A percentile compares a stretch with the other conserved stretches of the same genome.
phyloP scores from a whole-genome alignment of 768 basidiomycete species.

The Trametes villosa region DNA sequence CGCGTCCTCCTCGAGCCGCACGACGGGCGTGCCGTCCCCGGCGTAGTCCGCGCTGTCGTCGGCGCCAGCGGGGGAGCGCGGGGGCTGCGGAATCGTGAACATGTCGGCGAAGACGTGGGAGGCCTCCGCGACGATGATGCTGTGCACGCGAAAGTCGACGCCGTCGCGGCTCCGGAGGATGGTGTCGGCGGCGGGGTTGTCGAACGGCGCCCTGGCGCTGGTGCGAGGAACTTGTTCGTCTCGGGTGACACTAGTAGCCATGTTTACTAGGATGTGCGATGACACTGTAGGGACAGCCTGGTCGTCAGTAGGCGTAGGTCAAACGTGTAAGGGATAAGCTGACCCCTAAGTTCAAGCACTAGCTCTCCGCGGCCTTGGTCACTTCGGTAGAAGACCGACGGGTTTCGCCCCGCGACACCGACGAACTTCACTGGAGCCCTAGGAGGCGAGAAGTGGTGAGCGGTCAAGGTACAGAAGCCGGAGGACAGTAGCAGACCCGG shows the following conservation, averaged over 20 bases:
- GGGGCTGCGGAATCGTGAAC: conserved; percentile 54
- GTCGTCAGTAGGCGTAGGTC: too few relatives aligned
- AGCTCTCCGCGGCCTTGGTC: too few relatives aligned
- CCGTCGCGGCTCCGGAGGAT: conserved; percentile 47
- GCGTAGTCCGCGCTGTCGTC: neutral
- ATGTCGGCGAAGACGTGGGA: conserved; percentile 63
- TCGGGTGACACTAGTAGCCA: neutral
- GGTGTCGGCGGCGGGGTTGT: conserved; percentile 48
- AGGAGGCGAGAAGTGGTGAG: too few relatives aligned
- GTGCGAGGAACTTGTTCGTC: neutral
- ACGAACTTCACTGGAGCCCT: too few relatives aligned
- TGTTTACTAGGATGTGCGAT: neutral
- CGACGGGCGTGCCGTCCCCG: neutral
- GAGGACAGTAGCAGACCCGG: too few relatives aligned
- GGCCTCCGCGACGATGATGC: conserved; percentile 55
- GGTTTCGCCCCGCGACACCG: too few relatives aligned
- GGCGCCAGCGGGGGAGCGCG: neutral
- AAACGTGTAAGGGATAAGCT: too few relatives aligned
- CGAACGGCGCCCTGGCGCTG: conserved; percentile 37
- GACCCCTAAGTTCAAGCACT: too few relatives aligned
- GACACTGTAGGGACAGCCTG: too few relatives aligned
- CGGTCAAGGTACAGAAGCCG: too few relatives aligned
- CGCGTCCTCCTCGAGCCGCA: conserved; percentile 16
- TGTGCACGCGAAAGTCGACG: conserved; percentile 55
- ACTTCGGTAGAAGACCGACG: too few relatives aligned